Evolutionary conservation across 768 basidiomycete genomes (phyloP).

Genomic region (Nevesoporus exiguus): DNA sequence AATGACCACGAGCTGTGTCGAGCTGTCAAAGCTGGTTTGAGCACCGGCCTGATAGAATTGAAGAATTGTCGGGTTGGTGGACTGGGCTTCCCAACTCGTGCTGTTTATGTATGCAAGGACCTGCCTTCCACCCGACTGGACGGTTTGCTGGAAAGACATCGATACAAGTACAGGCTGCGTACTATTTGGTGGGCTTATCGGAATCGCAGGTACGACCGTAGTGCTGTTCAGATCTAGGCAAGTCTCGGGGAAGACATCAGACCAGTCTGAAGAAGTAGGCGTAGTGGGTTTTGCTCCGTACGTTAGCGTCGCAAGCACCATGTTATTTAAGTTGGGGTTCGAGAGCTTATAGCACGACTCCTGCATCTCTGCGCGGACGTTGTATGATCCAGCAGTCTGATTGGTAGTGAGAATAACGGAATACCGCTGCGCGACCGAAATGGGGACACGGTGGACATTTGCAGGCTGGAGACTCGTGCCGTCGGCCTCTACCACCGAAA

Average conservation of each 20-base stretch:
- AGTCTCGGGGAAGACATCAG: slow-evolving; percentile 19
- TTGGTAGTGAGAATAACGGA: slow-evolving; percentile 45
- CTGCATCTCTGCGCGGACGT: slow-evolving; percentile 39
- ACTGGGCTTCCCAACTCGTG: slow-evolving; percentile 27
- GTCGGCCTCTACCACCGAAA: slow-evolving; percentile 48
- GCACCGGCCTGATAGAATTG: slow-evolving; percentile 24
- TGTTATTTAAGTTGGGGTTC: slow-evolving; percentile 25
- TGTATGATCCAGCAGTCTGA: slow-evolving; percentile 34
- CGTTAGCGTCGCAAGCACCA: slow-evolving; percentile 30
- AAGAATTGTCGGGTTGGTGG: slow-evolving; percentile 27
- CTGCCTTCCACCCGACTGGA: slow-evolving; percentile 26
- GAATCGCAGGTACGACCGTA: slow-evolving; percentile 27
- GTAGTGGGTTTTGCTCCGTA: slow-evolving; percentile 26
- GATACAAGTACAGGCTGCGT: slow-evolving; percentile 18
- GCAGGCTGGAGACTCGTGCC: slow-evolving; percentile 41
- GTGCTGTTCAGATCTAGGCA: slow-evolving; percentile 30
- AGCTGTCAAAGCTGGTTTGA: slow-evolving; percentile 25
- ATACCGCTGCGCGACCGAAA: slow-evolving; percentile 50
- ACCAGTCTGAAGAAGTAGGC: slow-evolving; percentile 27
- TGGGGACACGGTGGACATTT: slow-evolving; percentile 36
- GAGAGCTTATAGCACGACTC: slow-evolving; percentile 28
- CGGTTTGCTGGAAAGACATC: slow-evolving; percentile 26
- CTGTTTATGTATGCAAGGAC: slow-evolving; percentile 25
- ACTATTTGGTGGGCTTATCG: slow-evolving; percentile 28
- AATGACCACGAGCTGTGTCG: slow-evolving; percentile 25